Conservation (phyloP, 768 basidiomycete species). For the Amanita rubescens region DNA sequence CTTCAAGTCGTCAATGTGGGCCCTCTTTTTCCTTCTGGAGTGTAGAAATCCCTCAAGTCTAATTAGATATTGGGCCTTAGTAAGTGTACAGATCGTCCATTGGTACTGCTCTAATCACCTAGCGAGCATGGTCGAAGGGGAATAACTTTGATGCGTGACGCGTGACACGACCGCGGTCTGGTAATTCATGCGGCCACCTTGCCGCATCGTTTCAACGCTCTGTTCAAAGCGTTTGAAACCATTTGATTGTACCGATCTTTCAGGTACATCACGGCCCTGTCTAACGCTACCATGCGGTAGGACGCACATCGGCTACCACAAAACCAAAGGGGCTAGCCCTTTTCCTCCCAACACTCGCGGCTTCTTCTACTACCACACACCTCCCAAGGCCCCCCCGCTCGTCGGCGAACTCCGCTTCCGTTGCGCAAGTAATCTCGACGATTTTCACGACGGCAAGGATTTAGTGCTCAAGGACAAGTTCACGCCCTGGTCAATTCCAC, state of each 20-base stretch:
- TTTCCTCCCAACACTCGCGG: too few relatives aligned
- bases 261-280: not conserved
- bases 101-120: too few relatives aligned
- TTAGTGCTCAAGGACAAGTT: not conserved
- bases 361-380: conserved; percentile 10
- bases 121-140: too few relatives aligned
- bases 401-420: conserved; percentile 10
- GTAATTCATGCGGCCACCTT: too few relatives aligned
- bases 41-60: too few relatives aligned
- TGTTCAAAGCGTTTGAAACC: not conserved
- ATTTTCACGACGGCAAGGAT: not conserved
- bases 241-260: not conserved
- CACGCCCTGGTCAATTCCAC: not conserved
- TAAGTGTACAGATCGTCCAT: too few relatives aligned
- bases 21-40: too few relatives aligned
- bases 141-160: too few relatives aligned
- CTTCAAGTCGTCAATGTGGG: too few relatives aligned
- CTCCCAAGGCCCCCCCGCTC: conserved; percentile 1
- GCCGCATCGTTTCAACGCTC: not conserved
- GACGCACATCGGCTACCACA: not conserved
- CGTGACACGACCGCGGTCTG: too few relatives aligned
- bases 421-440: not conserved
- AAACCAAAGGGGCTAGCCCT: too few relatives aligned
- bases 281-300: not conserved
- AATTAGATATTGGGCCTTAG: too few relatives aligned